These are phyloP conservation scores for Podaxis sp. DNA, from an alignment of 768 basidiomycete genomes.

Conservation along the genomic window DNA sequence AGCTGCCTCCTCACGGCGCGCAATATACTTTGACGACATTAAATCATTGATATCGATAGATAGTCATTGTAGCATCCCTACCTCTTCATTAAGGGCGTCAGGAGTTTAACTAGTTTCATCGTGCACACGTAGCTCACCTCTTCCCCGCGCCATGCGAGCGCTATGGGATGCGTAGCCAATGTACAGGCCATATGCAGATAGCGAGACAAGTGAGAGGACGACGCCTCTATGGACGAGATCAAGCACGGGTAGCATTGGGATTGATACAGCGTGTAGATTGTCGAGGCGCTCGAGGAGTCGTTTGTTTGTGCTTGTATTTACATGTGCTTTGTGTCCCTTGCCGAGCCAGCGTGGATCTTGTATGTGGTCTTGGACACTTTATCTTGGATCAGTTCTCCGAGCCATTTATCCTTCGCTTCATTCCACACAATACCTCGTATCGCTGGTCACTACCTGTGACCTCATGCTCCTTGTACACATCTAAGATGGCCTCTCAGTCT, in stretches of 20 bases:
- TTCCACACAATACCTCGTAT: neutral
- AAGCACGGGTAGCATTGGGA: slow-evolving; percentile 22
- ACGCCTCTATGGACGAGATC: slow-evolving; percentile 55
- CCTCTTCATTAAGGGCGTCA: slow-evolving; percentile 26
- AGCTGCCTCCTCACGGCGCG: neutral
- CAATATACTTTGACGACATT: neutral
- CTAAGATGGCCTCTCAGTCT: too few species aligned
- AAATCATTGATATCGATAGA: neutral
- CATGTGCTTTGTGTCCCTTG: neutral
- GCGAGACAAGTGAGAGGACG: slow-evolving; percentile 28
- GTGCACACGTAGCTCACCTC: slow-evolving; percentile 40
- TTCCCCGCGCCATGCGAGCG: slow-evolving; percentile 50
- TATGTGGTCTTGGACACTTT: neutral
- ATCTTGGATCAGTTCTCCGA: neutral
- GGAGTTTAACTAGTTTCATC: neutral
- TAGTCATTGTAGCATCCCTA: slow-evolving; percentile 17
- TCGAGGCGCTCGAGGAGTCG: too few species aligned
- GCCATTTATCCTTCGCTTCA: neutral
- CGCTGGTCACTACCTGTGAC: too few species aligned
- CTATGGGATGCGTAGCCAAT: slow-evolving; percentile 52
- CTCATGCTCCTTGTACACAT: too few species aligned
- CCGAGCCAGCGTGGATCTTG: neutral
- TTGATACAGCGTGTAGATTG: too few species aligned
- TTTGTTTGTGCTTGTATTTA: neutral
- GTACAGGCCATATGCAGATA: slow-evolving; percentile 51